phyloP scores from a whole-genome alignment of 1,284 basidiomycete genomes.

The Marasmius tenuissimus region DNA sequence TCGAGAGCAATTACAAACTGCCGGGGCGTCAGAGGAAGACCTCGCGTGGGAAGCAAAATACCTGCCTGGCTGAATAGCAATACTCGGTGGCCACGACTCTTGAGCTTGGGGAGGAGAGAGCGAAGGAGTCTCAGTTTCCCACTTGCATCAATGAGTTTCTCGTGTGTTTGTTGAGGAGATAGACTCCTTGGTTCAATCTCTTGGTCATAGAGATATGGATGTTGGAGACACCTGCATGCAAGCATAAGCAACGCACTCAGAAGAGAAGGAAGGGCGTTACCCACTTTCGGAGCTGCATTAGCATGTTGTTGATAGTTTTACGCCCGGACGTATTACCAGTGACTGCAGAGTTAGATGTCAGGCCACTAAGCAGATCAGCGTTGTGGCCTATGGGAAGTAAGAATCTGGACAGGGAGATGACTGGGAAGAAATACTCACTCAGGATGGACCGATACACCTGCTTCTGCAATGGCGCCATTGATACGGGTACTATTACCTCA shows the following conservation, averaged over 20 bases:
- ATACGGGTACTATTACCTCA: constrained; percentile 90
- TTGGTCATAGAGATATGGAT: constrained; percentile 85
- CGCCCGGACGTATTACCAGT: constrained; percentile 32
- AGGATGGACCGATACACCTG: constrained; percentile 86
- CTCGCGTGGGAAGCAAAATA: constrained; percentile 4
- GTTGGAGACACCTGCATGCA: constrained; percentile 70
- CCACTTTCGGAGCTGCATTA: constrained; percentile 87
- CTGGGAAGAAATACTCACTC: constrained; percentile 40
- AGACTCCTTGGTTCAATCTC: constrained; percentile 80
- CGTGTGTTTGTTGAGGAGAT: constrained; percentile 63
- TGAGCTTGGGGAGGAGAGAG: constrained; percentile 82
- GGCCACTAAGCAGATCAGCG: constrained; percentile 58
- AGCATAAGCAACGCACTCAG: constrained; percentile 8
- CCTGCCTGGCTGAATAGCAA: constrained; percentile 95
- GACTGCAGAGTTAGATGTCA: constrained; percentile 44
- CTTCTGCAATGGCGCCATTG: constrained; percentile 87
- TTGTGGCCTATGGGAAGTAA: constrained; percentile 57
- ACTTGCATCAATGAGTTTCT: constrained; percentile 82
- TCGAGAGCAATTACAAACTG: constrained; percentile 92
- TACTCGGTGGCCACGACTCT: constrained; percentile 89
- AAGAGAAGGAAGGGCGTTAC: constrained; percentile 20
- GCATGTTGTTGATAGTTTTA: constrained; percentile 72
- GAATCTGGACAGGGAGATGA: constrained; percentile 9
- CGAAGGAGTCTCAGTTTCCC: constrained; percentile 88
- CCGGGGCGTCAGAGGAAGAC: not conserved